Evolutionary conservation across 352 stramenopile species (phyloP).

Genomic region (Globisporangium apiculatum): DNA sequence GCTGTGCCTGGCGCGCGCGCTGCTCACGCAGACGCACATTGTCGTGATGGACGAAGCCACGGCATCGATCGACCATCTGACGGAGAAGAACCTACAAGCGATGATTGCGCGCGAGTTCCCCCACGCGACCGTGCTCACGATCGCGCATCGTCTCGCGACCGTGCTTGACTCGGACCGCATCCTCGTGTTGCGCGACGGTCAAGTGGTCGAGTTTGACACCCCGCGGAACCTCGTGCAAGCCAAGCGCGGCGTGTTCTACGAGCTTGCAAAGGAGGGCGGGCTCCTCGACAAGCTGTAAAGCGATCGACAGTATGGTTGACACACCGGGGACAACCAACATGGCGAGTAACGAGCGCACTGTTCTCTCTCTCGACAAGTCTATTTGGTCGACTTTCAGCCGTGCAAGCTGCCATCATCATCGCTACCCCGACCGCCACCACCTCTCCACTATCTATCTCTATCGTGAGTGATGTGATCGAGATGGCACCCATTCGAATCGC

Average conservation of each 20-base stretch:
- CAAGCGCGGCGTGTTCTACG: too few relatives aligned
- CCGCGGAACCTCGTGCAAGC: background rate
- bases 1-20: constrained; percentile 75
- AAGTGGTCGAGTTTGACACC: constrained; percentile 17
- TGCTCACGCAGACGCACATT: constrained; percentile 36
- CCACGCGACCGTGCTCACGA: constrained; percentile 84
- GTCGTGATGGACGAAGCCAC: constrained; percentile 79
- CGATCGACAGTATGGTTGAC: too few relatives aligned
- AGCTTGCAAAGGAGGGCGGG: background rate
- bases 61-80: constrained; percentile 69
- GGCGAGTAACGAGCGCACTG: too few relatives aligned
- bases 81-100: constrained; percentile 44
- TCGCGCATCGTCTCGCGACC: constrained; percentile 88
- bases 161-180: constrained; percentile 80
- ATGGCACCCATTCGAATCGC: too few relatives aligned
- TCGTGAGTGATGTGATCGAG: too few relatives aligned
- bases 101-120: constrained; percentile 83
- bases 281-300: background rate
- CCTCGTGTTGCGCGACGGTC: background rate
- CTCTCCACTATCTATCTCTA: too few relatives aligned
- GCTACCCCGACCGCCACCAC: too few relatives aligned
- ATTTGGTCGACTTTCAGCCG: too few relatives aligned
- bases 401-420: too few relatives aligned
- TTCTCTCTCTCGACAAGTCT: too few relatives aligned
- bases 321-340: too few relatives aligned